Conservation (phyloP, 2,329 filamentous ascomycete genomes). For the Rosellinia necatrix region DNA sequence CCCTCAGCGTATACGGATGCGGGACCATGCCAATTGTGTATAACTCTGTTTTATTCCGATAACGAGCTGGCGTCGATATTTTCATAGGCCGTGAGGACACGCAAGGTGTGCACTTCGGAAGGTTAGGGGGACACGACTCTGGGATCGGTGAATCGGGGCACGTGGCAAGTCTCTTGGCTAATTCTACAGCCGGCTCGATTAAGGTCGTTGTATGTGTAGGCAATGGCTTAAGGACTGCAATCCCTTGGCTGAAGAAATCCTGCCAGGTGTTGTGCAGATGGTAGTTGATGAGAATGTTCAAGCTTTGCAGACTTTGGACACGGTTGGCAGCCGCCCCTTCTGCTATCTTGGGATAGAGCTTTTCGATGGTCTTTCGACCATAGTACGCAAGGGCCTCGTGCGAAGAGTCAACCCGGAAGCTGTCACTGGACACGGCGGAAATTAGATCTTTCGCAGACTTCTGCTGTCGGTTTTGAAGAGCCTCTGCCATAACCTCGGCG, state of each 20-base stretch:
- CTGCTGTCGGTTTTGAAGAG: conserved; percentile 59
- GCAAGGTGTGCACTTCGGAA: conserved; percentile 75
- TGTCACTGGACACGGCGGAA: conserved; percentile 60
- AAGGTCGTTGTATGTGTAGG: conserved; percentile 75
- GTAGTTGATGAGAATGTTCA: conserved; percentile 78
- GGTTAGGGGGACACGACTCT: conserved; percentile 82
- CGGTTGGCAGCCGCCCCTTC: conserved; percentile 63
- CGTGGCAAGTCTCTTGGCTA: conserved; percentile 75
- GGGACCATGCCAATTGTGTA: conserved; percentile 89
- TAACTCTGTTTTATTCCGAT: conserved; percentile 70
- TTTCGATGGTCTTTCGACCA: conserved; percentile 62
- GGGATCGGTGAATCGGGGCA: conserved; percentile 77
- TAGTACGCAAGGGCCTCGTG: conserved; percentile 79
- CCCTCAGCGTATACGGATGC: conserved; percentile 84
- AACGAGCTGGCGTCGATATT: conserved; percentile 68
- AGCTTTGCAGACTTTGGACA: conserved; percentile 64
- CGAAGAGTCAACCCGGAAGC: conserved; percentile 67
- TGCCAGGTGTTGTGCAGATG: conserved; percentile 89
- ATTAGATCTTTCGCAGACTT: conserved; percentile 66
- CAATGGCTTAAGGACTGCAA: conserved; percentile 80
- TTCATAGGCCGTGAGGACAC: conserved; percentile 65
- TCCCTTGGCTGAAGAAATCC: conserved; percentile 74
- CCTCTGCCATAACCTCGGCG: conserved; percentile 63
- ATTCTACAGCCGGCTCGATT: conserved; percentile 68
- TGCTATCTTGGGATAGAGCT: conserved; percentile 69